A percentile compares a stretch with the other conserved stretches of the same genome.
Conservation (phyloP, 106 monocot genomes). For the Phalaenopsis equestris region DNA sequence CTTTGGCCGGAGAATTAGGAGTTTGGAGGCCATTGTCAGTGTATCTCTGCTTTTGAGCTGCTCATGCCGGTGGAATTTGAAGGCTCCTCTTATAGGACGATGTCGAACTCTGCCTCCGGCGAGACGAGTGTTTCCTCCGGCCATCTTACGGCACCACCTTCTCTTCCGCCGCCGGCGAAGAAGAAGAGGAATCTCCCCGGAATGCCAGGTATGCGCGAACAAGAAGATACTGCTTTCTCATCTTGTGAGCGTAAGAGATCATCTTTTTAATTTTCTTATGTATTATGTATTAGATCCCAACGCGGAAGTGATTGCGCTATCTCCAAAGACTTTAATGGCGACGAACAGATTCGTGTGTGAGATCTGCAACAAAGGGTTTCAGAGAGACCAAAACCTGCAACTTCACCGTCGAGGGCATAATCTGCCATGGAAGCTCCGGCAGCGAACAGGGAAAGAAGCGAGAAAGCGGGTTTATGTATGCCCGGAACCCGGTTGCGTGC, state of each 20-base stretch:
- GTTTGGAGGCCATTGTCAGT: not conserved
- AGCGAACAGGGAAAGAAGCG: conserved; percentile 29
- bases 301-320: conserved; percentile 36
- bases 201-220: conserved; percentile 30
- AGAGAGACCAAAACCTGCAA: conserved; percentile 45
- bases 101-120: conserved; percentile 34
- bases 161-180: conserved; percentile 15
- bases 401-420: conserved; percentile 39
- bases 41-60: not conserved
- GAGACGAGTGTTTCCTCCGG: conserved; percentile 36
- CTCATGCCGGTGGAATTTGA: conserved; percentile 25
- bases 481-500: conserved; percentile 27
- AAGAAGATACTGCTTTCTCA: not conserved
- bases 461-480: conserved; percentile 32
- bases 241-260: not conserved
- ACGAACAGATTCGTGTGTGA: conserved; percentile 49
- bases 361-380: conserved; percentile 47
- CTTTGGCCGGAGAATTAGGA: not conserved
- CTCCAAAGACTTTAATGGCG: conserved; percentile 36
- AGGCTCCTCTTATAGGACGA: conserved; percentile 27
- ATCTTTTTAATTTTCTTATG: not conserved
- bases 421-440: conserved; percentile 46
- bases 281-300: conserved; percentile 24
- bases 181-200: conserved; percentile 44
- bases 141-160: conserved; percentile 9